Evolutionary conservation across 2,329 filamentous ascomycete genomes (phyloP).

Genomic region (Monilinia laxa): DNA sequence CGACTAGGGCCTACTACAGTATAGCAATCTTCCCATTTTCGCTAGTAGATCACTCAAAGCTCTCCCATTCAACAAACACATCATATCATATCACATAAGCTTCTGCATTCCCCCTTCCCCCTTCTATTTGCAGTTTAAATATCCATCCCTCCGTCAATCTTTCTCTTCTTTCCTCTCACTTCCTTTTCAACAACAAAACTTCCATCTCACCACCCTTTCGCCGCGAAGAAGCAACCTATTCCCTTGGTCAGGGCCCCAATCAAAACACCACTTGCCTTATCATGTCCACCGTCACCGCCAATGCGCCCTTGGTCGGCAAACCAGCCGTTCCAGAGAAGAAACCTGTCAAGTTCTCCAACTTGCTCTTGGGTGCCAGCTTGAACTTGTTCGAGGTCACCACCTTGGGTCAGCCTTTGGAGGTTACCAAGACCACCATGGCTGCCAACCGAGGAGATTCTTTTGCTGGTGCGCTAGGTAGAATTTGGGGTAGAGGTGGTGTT

Average conservation of each 20-base stretch:
- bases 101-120: not conserved
- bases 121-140: not conserved
- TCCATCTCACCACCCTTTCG: slow-evolving; percentile 11
- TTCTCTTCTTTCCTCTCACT: not conserved
- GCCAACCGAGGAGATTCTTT: slow-evolving; percentile 92
- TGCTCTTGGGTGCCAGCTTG: slow-evolving; percentile 58
- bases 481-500: slow-evolving; percentile 91
- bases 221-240: slow-evolving; percentile 81
- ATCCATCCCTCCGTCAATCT: not conserved
- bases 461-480: slow-evolving; percentile 73
- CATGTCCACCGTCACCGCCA: slow-evolving; percentile 60
- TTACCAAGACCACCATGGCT: slow-evolving; percentile 99
- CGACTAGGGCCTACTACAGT: no score
- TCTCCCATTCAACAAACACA: slow-evolving; percentile 17
- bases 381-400: slow-evolving; percentile 53
- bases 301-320: slow-evolving; percentile 41
- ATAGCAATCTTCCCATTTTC: not conserved
- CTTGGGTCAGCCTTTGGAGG: slow-evolving; percentile 81
- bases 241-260: slow-evolving; percentile 96
- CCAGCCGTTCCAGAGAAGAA: slow-evolving; percentile 80
- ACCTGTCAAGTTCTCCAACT: slow-evolving; percentile 99
- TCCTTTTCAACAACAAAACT: not conserved
- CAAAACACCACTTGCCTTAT: slow-evolving; percentile 51
- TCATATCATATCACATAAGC: not conserved
- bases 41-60: not conserved